Conservation (phyloP, 768 basidiomycete species). For the Sutorius australiensis region DNA sequence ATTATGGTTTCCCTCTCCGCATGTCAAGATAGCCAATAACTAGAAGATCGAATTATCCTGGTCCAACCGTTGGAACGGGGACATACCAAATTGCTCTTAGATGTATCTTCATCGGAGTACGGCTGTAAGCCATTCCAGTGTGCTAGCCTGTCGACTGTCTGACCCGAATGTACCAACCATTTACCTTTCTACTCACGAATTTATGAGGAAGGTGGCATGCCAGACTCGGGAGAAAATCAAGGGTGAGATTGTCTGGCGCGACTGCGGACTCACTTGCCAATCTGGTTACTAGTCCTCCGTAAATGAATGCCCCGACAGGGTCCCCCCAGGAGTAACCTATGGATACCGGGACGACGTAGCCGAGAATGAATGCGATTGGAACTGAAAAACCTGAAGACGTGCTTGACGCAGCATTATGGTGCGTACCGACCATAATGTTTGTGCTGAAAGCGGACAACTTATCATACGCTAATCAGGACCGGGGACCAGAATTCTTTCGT, state of each 20-base stretch:
- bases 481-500: background rate
- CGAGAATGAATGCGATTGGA: conserved; percentile 7
- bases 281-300: conserved; percentile 8
- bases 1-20: conserved; percentile 14
- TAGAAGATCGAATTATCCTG: background rate
- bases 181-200: conserved; percentile 2
- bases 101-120: conserved; percentile 13
- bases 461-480: background rate
- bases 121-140: conserved; percentile 12
- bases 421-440: conserved; percentile 8
- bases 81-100: conserved; percentile 8
- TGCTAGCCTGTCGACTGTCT: background rate
- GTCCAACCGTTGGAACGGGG: background rate
- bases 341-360: background rate
- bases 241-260: background rate
- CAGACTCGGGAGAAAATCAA: conserved; percentile 5
- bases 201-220: conserved; percentile 8
- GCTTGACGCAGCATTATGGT: background rate
- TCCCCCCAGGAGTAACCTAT: conserved; percentile 10
- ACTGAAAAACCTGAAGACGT: conserved; percentile 1
- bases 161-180: background rate
- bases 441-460: conserved; percentile 11
- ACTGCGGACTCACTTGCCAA: conserved; percentile 6
- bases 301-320: conserved; percentile 7
- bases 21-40: conserved; percentile 11